Conservation (phyloP, 108 stramenopile species). For the Fragilaria radians region DNA sequence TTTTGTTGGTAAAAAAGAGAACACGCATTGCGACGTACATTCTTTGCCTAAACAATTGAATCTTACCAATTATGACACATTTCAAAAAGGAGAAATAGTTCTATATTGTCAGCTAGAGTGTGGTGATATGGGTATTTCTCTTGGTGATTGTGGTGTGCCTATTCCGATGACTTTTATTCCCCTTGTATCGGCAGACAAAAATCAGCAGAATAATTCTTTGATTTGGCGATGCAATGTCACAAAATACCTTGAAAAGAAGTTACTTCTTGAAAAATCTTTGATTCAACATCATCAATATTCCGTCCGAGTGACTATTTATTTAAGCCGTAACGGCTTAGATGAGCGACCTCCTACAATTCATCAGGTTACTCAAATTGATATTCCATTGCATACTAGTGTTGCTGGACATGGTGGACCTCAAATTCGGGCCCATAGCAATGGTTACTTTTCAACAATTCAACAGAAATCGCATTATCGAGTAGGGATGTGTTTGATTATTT, state of each 20-base stretch:
- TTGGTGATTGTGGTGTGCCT: neutral
- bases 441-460: neutral
- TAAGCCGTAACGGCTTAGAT: neutral
- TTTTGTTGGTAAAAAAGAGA: no score
- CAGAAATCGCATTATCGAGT: neutral
- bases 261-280: neutral
- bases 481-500: constrained; percentile 12
- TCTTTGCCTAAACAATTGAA: no score
- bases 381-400: constrained; percentile 8
- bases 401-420: constrained; percentile 14
- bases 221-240: constrained; percentile 2
- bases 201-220: neutral
- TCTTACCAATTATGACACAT: no score
- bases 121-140: neutral
- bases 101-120: constrained; percentile 1
- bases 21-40: no score
- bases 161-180: neutral
- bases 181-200: neutral
- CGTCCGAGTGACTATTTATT: neutral
- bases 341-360: neutral
- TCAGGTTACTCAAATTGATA: constrained; percentile 2
- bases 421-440: neutral
- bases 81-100: no score
- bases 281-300: neutral
- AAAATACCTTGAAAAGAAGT: neutral